phyloP scores from a whole-genome alignment of 2,329 filamentous ascomycete species.

The Cladosporium sp. region DNA sequence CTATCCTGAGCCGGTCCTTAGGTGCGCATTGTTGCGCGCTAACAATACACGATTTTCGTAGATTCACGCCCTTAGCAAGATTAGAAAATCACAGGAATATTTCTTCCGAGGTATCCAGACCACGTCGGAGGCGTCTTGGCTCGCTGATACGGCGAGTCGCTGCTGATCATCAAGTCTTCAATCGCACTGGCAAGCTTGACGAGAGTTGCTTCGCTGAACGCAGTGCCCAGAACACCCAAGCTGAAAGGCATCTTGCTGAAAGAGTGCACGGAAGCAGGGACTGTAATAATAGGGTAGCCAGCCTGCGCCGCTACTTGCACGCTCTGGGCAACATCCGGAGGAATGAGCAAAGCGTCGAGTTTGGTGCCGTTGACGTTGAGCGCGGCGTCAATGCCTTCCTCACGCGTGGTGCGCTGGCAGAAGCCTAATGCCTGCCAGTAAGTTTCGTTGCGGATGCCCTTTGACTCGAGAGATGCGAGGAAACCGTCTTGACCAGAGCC shows the following conservation, averaged over 20 bases:
- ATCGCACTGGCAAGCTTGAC: slow-evolving; percentile 41
- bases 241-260: slow-evolving; percentile 44
- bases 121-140: slow-evolving; percentile 35
- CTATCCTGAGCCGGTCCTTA: no score
- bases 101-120: slow-evolving; percentile 36
- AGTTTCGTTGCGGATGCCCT: slow-evolving; percentile 59
- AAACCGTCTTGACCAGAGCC: slow-evolving; percentile 69
- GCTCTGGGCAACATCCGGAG: slow-evolving; percentile 63
- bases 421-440: slow-evolving; percentile 66
- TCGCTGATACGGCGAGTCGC: slow-evolving; percentile 19
- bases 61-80: no score
- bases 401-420: slow-evolving; percentile 53
- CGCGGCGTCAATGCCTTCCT: slow-evolving; percentile 67
- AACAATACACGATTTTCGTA: no score
- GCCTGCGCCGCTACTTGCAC: slow-evolving; percentile 71
- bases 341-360: slow-evolving; percentile 63
- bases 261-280: slow-evolving; percentile 58
- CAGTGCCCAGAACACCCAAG: slow-evolving; percentile 35
- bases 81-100: slow-evolving; percentile 28
- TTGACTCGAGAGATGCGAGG: slow-evolving; percentile 57
- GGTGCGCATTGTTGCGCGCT: no score
- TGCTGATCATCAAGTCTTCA: slow-evolving; percentile 35
- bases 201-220: slow-evolving; percentile 30
- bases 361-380: slow-evolving; percentile 41
- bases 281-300: slow-evolving; percentile 67